Conservation (phyloP, 2,329 filamentous ascomycete genomes). For the Venturia effusa region DNA sequence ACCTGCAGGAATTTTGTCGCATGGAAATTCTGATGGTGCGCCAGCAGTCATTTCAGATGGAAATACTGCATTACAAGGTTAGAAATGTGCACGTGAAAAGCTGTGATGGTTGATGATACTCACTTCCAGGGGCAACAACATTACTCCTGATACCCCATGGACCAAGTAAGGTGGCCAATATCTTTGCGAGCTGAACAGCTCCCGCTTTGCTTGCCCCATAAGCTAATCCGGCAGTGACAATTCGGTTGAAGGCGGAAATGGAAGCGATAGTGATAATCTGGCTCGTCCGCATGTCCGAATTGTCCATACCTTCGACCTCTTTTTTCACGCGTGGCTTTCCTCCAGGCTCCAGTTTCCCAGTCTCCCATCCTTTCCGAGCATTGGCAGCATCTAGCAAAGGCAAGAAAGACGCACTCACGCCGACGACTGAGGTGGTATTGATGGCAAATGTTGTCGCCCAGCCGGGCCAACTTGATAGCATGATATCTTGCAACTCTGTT, state of each 20-base stretch:
- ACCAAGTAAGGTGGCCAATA: slow-evolving; percentile 30
- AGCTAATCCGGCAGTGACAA: slow-evolving; percentile 26
- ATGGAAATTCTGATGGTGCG: slow-evolving; percentile 21
- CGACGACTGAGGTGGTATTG: slow-evolving; percentile 28
- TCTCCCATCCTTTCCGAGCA: slow-evolving; percentile 29
- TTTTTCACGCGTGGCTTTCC: slow-evolving; percentile 19
- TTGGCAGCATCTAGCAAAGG: slow-evolving; percentile 31
- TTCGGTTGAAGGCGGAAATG: slow-evolving; percentile 20
- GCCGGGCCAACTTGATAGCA: slow-evolving; percentile 22
- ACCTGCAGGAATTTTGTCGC: slow-evolving; percentile 27
- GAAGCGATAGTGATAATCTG: slow-evolving; percentile 12
- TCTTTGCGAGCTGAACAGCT: slow-evolving; percentile 35
- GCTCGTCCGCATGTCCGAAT: slow-evolving; percentile 16
- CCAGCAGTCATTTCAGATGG: slow-evolving; percentile 35
- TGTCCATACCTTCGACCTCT: slow-evolving; percentile 12
- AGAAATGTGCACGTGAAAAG: background rate
- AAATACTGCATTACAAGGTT: slow-evolving; percentile 15
- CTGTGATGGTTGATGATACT: slow-evolving; percentile 12
- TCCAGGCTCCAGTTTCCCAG: slow-evolving; percentile 20
- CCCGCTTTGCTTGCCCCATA: slow-evolving; percentile 36
- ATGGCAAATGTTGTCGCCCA: slow-evolving; percentile 22
- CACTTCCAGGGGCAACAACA: slow-evolving; percentile 33
- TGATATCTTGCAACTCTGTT: slow-evolving; percentile 29
- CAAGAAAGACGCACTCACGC: slow-evolving; percentile 31
- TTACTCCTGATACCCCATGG: slow-evolving; percentile 37